Evolutionary conservation across 2,329 filamentous ascomycete genomes (phyloP), one percentile per base, ranked within the genome.

Genomic region (Colletotrichum orchidophilum): DNA sequence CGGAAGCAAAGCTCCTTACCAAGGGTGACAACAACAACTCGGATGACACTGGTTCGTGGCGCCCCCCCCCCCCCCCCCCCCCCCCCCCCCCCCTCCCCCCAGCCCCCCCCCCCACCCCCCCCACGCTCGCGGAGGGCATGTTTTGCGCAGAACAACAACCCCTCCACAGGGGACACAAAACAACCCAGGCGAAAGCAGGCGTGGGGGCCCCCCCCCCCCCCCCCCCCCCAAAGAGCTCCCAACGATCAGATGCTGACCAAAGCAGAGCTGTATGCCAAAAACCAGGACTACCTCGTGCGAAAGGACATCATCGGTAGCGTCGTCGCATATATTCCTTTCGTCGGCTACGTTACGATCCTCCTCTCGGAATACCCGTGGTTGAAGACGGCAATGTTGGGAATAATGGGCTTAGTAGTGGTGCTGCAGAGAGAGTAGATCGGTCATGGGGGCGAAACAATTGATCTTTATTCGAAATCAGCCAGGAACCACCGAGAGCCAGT

Each of bases 21-120:
- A 99, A 99, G 84, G 96, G 96, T 75, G 96, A 99, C 84, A 99
- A 98, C 87, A 99, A 99, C 80, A 83, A 90, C 8, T 93, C 94
- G 52, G 96, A 98, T 81, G 96, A 99, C 80, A 53, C 50, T 46
- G 39, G 39, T 46, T 46, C 18, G 39, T 46, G 39, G 18, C 5
- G 11, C 18, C 8, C 39, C 39, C 12, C n/a, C n/a, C n/a, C n/a
- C n/a, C n/a, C n/a, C n/a, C n/a, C n/a, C n/a, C n/a, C n/a, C n/a
- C n/a, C n/a, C n/a, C n/a, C n/a, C n/a, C n/a, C n/a, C n/a, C n/a
- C n/a, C n/a, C n/a, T n/a, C n/a, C n/a, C n/a, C n/a, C n/a, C n/a
- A n/a, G n/a, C n/a, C n/a, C n/a, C n/a, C n/a, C n/a, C n/a, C n/a
- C n/a, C n/a, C n/a, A n/a, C n/a, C n/a, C n/a, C n/a, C n/a, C n/a